Evolutionary conservation across 2,329 filamentous ascomycete genomes (phyloP).

Genomic region (Parastagonospora avenae): DNA sequence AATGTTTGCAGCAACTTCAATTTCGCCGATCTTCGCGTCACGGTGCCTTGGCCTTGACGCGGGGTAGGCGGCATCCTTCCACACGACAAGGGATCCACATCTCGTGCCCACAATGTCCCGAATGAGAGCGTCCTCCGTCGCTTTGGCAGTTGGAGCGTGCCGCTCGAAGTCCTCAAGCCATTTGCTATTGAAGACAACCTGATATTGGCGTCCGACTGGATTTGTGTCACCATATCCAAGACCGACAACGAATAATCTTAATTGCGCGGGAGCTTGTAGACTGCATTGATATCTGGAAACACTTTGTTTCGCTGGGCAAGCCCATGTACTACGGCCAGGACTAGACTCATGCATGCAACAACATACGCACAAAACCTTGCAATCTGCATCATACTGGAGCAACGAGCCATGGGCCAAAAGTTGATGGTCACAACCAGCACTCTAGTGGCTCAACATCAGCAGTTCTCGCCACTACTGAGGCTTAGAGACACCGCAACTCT

Average conservation of each 20-base stretch:
- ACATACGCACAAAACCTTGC: background rate
- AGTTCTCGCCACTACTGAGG: background rate
- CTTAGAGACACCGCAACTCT: background rate
- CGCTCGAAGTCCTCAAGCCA: background rate
- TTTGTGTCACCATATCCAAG: background rate
- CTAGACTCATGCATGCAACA: too few species aligned
- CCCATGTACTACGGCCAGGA: too few species aligned
- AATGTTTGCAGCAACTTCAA: slow-evolving; percentile 4
- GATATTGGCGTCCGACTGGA: background rate
- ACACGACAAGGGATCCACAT: slow-evolving; percentile 1
- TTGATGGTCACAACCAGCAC: background rate
- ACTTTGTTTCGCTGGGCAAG: too few species aligned
- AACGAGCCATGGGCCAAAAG: background rate
- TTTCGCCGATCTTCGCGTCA: slow-evolving; percentile 10
- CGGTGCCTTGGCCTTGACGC: slow-evolving; percentile 4
- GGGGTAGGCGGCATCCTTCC: slow-evolving; percentile 3
- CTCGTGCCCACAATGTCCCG: background rate
- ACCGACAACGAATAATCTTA: background rate
- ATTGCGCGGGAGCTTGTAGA: background rate
- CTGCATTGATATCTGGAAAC: too few species aligned
- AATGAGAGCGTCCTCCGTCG: slow-evolving; percentile 6
- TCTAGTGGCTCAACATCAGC: slow-evolving; percentile 2
- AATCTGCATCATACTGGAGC: background rate
- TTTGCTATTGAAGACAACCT: background rate
- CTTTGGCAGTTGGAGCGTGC: background rate